A percentile compares a stretch with the other conserved stretches of the same genome.
phyloP scores from a whole-genome alignment of 78 protist species.

The Cyanophora paradoxa region DNA sequence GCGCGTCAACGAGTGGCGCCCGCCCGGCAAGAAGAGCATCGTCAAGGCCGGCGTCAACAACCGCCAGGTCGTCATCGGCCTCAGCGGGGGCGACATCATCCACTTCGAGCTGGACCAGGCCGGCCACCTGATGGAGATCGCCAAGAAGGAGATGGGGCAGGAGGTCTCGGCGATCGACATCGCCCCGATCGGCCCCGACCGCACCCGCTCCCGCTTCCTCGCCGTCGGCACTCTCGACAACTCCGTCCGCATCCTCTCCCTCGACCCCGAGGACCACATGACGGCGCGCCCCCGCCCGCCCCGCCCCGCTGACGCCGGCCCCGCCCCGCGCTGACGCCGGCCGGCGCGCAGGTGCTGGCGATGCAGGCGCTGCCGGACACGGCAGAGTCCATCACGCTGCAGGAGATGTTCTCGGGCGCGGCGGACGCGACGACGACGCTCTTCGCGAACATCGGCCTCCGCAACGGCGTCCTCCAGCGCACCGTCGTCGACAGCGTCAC shows the following conservation, averaged over 20 bases:
- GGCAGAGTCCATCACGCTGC: slow-evolving; percentile 40
- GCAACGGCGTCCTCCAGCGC: slow-evolving; percentile 87
- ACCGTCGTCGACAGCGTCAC: slow-evolving; percentile 62
- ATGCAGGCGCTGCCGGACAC: slow-evolving; percentile 42
- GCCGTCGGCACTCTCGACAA: slow-evolving; percentile 58
- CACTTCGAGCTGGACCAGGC: slow-evolving; percentile 89
- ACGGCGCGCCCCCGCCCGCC: slow-evolving; percentile 42
- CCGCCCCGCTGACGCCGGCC: neutral
- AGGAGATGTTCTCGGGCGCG: slow-evolving; percentile 25
- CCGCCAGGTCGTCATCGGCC: slow-evolving; percentile 69
- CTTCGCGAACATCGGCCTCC: slow-evolving; percentile 73
- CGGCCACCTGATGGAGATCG: slow-evolving; percentile 67
- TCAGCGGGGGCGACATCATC: slow-evolving; percentile 75
- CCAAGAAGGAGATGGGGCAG: slow-evolving; percentile 38
- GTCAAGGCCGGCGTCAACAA: slow-evolving; percentile 51
- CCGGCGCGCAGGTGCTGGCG: neutral
- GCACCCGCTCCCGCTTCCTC: slow-evolving; percentile 55
- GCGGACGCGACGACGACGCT: slow-evolving; percentile 20
- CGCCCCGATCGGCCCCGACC: slow-evolving; percentile 69
- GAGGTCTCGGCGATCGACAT: slow-evolving; percentile 73
- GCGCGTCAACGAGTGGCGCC: slow-evolving; percentile 77
- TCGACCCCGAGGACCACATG: slow-evolving; percentile 74
- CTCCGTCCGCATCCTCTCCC: slow-evolving; percentile 71
- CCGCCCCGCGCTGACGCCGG: neutral
- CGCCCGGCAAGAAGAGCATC: slow-evolving; percentile 66